phyloP scores from a whole-genome alignment of 768 basidiomycete genomes.

The Tricholoma flavovirens region DNA sequence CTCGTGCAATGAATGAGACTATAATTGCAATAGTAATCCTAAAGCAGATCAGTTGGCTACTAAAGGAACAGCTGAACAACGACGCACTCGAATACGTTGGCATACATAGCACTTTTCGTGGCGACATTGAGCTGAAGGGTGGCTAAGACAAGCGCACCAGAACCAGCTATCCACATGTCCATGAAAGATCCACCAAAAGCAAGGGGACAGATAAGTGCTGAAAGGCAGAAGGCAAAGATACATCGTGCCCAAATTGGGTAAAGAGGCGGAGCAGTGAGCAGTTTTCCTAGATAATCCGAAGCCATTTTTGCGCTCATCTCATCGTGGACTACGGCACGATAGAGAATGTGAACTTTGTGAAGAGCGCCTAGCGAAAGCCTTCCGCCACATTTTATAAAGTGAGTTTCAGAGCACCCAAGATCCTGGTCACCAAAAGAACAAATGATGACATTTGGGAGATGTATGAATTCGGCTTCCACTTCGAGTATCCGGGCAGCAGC shows the following conservation, averaged over 20 bases:
- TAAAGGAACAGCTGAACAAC: neutral
- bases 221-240: conserved; percentile 61
- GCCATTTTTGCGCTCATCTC: conserved; percentile 82
- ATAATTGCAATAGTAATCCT: conserved; percentile 81
- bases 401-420: conserved; percentile 83
- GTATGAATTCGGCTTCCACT: conserved; percentile 87
- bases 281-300: conserved; percentile 50
- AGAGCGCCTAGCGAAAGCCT: conserved; percentile 79
- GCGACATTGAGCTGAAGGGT: conserved; percentile 72
- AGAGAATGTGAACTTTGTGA: conserved; percentile 79
- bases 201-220: conserved; percentile 75
- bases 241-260: conserved; percentile 62
- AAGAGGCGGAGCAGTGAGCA: conserved; percentile 60
- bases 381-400: conserved; percentile 78
- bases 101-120: conserved; percentile 72
- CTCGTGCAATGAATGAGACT: conserved; percentile 77
- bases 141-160: conserved; percentile 60
- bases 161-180: conserved; percentile 81
- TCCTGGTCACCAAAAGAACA: conserved; percentile 87
- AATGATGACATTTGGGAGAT: conserved; percentile 76
- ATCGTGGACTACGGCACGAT: conserved; percentile 87
- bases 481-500: conserved; percentile 87
- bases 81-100: conserved; percentile 87
- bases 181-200: conserved; percentile 81
- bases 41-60: neutral